Evolutionary conservation across 305 asterid species (phyloP), one percentile per base, ranked within the genome.

Genomic region (Fraxinus xanthoxyloides): DNA sequence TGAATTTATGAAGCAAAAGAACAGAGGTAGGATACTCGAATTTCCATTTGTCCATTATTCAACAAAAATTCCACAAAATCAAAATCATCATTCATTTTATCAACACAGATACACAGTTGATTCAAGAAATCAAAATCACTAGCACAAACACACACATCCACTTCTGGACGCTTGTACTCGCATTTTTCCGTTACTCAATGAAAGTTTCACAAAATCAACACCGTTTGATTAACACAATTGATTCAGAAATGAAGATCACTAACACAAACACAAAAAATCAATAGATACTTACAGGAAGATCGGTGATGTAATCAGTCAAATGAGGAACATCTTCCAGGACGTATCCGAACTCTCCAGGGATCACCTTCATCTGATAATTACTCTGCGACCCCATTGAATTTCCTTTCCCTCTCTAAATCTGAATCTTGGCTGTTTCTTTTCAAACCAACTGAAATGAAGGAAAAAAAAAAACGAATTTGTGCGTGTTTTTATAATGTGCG

Each of bases 281-380:
- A 32, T 32, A 32, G 76, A 72, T 72, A 76, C 87, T 8, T 77
- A 95, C 98, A 19, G 91, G 87, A 79, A 93, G 92, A 90, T 92
- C 65, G 72, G 95, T 83, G 77, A 93, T 90, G 91, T 93, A 93
- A 87, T 95, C 98, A 83, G 88, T 75, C 86, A 95, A 85, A 87
- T 95, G 98, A 83, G 98, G 98, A 74, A 95, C 98, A 77, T 95
- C 98, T 82, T 92, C 91, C 67, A 95, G 98, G 8, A 91, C 91
- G 76, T 90, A 95, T n/a, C 97, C 98, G 51, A 30, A 83, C 79
- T 92, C 88, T 75, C 98, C 98, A 54, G 69, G 61, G 43, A 82
- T 87, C 86, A 90, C 90, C 90, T 94, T 94, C 97, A 88, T 89
- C 89, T 90, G 90, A 75, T 26, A 79, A 83, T 88, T 81, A 76